phyloP scores from a whole-genome alignment of 2,329 filamentous ascomycete species.

The Polytolypa hystricis region DNA sequence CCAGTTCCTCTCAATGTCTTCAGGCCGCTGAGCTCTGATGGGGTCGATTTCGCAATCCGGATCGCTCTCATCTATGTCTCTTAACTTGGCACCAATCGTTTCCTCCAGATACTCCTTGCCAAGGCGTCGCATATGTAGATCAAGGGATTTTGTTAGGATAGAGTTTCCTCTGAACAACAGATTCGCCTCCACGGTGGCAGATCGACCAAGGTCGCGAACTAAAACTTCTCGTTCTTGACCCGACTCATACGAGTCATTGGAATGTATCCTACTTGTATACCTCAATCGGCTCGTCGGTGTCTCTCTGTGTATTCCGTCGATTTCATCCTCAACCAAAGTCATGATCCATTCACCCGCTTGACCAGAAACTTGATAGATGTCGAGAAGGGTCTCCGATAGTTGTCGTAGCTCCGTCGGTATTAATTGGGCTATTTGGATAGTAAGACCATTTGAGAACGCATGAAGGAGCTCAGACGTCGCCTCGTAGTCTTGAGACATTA shows the following conservation, averaged over 20 bases:
- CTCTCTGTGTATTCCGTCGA: slow-evolving; percentile 82
- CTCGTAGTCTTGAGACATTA: slow-evolving; percentile 77
- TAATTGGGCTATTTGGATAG: slow-evolving; percentile 69
- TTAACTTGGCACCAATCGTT: slow-evolving; percentile 71
- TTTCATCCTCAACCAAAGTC: slow-evolving; percentile 89
- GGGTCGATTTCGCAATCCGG: slow-evolving; percentile 94
- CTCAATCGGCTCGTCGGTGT: slow-evolving; percentile 53
- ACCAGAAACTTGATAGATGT: slow-evolving; percentile 91
- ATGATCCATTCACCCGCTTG: slow-evolving; percentile 81
- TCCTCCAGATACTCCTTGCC: slow-evolving; percentile 90
- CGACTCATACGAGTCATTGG: slow-evolving; percentile 47
- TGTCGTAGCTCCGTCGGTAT: slow-evolving; percentile 66
- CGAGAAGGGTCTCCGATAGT: slow-evolving; percentile 76
- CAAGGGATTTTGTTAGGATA: slow-evolving; percentile 80
- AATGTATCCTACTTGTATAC: slow-evolving; percentile 53
- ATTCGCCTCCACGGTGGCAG: slow-evolving; percentile 69
- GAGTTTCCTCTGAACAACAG: slow-evolving; percentile 92
- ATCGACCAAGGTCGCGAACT: slow-evolving; percentile 53
- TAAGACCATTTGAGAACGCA: slow-evolving; percentile 71
- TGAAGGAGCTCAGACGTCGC: slow-evolving; percentile 74
- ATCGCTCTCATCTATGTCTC: slow-evolving; percentile 81
- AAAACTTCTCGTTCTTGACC: slow-evolving; percentile 48
- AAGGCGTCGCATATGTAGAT: slow-evolving; percentile 88
- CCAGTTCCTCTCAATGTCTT: slow-evolving; percentile 80
- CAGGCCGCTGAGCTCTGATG: slow-evolving; percentile 53